Evolutionary conservation across 352 stramenopile species (phyloP).

Genomic region (Blastocystis sp.): DNA sequence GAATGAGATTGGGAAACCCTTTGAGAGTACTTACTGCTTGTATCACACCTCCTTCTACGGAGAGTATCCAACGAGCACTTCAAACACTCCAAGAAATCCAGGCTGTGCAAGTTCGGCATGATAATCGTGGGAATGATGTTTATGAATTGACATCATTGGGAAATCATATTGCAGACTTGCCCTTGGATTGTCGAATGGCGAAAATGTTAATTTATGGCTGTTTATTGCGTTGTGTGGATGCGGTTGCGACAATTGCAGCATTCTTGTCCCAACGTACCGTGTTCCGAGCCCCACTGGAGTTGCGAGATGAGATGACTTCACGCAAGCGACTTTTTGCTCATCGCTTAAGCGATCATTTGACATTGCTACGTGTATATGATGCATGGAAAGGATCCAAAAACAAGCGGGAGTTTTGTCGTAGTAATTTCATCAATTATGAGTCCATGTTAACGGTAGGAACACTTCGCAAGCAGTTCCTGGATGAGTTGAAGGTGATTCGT

Average conservation of each 20-base stretch:
- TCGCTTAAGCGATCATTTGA: conserved; percentile 73
- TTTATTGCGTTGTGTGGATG: conserved; percentile 81
- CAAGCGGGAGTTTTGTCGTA: conserved; percentile 68
- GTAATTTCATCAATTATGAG: conserved; percentile 72
- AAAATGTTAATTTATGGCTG: conserved; percentile 90
- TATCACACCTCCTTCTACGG: conserved; percentile 79
- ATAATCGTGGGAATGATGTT: conserved; percentile 66
- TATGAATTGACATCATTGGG: conserved; percentile 83
- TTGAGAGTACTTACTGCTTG: conserved; percentile 80
- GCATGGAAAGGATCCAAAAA: conserved; percentile 67
- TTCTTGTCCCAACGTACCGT: conserved; percentile 70
- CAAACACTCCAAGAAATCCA: conserved; percentile 80
- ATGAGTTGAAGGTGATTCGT: conserved; percentile 81
- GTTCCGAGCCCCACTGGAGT: conserved; percentile 73
- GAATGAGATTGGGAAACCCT: conserved; percentile 74
- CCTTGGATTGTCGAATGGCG: conserved; percentile 87
- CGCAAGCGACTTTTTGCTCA: conserved; percentile 71
- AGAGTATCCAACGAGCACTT: conserved; percentile 80
- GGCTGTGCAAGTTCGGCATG: conserved; percentile 69
- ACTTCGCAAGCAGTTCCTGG: conserved; percentile 66
- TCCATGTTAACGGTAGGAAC: conserved; percentile 67
- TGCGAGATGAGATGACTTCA: conserved; percentile 72
- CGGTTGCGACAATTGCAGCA: conserved; percentile 75
- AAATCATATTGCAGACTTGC: conserved; percentile 80
- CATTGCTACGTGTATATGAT: conserved; percentile 72